Evolutionary conservation across 1,284 basidiomycete genomes (phyloP).

Genomic region (Irpex sp.): DNA sequence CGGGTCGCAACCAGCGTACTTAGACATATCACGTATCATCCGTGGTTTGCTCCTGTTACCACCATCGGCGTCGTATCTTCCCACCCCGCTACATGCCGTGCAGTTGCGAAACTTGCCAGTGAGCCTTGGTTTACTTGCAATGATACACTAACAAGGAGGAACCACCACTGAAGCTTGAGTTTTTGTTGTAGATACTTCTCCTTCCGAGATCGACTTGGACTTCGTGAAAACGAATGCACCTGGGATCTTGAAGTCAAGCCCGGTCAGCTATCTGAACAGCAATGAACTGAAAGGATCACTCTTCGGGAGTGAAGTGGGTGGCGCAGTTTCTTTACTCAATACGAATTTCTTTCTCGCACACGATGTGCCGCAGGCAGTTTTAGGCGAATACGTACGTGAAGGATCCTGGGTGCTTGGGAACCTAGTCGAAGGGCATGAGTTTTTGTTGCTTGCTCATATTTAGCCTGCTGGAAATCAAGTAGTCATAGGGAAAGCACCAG

Average conservation of each 20-base stretch:
- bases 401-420: neutral
- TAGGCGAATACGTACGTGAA: neutral
- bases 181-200: neutral
- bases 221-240: conserved; percentile 11
- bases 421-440: neutral
- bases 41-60: conserved; percentile 11
- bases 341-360: neutral
- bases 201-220: conserved; percentile 6
- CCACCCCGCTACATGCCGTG: conserved; percentile 15
- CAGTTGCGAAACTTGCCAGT: conserved; percentile 14
- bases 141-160: neutral
- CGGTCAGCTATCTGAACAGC: conserved; percentile 9
- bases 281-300: conserved; percentile 6
- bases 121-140: neutral
- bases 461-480: too few relatives aligned
- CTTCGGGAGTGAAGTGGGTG: conserved; percentile 3
- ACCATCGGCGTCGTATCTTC: conserved; percentile 17
- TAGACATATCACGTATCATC: conserved; percentile 1
- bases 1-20: conserved; percentile 15
- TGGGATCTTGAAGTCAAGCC: conserved; percentile 1
- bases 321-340: neutral
- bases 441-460: too few relatives aligned
- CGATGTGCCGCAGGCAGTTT: neutral
- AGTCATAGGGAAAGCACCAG: too few relatives aligned
- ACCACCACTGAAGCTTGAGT: neutral